Evolutionary conservation across 2,329 filamentous ascomycete genomes (phyloP).

Genomic region (Xylariales sp.): DNA sequence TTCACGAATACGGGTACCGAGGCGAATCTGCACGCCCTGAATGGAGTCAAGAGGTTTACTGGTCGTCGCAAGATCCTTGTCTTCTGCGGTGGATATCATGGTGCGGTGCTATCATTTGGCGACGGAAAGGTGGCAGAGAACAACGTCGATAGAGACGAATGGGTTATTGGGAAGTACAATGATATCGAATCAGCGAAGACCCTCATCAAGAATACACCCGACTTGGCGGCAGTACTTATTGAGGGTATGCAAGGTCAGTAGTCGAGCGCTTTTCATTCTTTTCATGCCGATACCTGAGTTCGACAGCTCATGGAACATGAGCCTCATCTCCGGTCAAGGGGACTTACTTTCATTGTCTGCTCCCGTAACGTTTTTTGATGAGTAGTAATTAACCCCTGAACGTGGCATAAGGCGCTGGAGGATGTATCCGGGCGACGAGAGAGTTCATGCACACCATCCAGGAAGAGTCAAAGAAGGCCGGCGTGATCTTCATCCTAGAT

Average conservation of each 20-base stretch:
- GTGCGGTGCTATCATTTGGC: slow-evolving; percentile 46
- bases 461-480: slow-evolving; percentile 37
- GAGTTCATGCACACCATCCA: slow-evolving; percentile 51
- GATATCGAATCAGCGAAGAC: slow-evolving; percentile 41
- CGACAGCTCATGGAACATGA: too few species aligned
- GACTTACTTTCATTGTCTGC: too few species aligned
- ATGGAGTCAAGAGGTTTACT: slow-evolving; percentile 44
- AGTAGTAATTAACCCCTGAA: too few species aligned
- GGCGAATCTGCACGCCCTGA: slow-evolving; percentile 56
- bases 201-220: slow-evolving; percentile 35
- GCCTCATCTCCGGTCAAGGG: too few species aligned
- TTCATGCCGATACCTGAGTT: too few species aligned
- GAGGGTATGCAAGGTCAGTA: slow-evolving; percentile 66
- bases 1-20: slow-evolving; percentile 66
- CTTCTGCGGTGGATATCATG: slow-evolving; percentile 49
- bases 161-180: slow-evolving; percentile 59
- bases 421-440: slow-evolving; percentile 44
- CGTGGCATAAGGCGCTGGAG: slow-evolving; percentile 58
- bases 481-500: slow-evolving; percentile 61
- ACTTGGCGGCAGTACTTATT: slow-evolving; percentile 59
- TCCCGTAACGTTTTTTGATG: too few species aligned
- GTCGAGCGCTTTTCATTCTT: too few species aligned
- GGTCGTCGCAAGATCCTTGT: slow-evolving; percentile 43
- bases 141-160: slow-evolving; percentile 49
- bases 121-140: slow-evolving; percentile 34